Base-by-base conservation (phyloP, 164 flowering plant genomes). In the Nelumbo lutea region DNA sequence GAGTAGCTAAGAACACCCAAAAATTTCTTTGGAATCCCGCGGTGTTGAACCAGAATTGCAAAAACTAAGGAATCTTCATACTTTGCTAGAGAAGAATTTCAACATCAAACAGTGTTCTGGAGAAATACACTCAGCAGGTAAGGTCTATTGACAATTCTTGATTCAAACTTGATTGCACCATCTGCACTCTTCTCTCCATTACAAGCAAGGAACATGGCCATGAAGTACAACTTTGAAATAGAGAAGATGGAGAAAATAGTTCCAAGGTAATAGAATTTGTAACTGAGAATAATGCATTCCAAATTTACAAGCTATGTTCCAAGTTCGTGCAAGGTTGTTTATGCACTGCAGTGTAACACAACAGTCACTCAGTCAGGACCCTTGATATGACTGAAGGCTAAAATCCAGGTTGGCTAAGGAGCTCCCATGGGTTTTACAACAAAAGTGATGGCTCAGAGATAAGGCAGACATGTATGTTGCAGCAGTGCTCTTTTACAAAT, bases 201-300 rank as follows among this genome's bases (percentile, higher is more conserved):
- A 57, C 71, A 92, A 64, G 97, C 84, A 2, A 86, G 96, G 73
- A 95, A 88, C 59, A 76, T 96, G 55, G 51, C 71, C 0, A 86
- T 85, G 90, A 95, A 75, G 91, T 92, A 51, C 96, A 92, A 67
- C 71, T 95, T n/a, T 95, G 97, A 97, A 84, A 83, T 71, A 82
- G 83, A 59, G 85, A 78, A 27, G 27, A 27, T 27, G 27, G 27
- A 27, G 27, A 27, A 2, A 89, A 71, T 70, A 83, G 79, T 66
- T 80, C 84, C 38, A 95, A 92, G 76, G 88, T 88, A 42, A 91
- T 92, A n/a, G 99, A 95, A 74, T 89, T 92, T 70, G 83, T 81
- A 56, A 96, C 95, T 1, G 95, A 81, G 56, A 86, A 81, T 72
- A 74, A 75, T 77, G 81, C 90, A 2, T 78, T 95, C 5, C 69